Base-by-base conservation (phyloP, 306 rosid genomes). In the Castanea crenata region DNA sequence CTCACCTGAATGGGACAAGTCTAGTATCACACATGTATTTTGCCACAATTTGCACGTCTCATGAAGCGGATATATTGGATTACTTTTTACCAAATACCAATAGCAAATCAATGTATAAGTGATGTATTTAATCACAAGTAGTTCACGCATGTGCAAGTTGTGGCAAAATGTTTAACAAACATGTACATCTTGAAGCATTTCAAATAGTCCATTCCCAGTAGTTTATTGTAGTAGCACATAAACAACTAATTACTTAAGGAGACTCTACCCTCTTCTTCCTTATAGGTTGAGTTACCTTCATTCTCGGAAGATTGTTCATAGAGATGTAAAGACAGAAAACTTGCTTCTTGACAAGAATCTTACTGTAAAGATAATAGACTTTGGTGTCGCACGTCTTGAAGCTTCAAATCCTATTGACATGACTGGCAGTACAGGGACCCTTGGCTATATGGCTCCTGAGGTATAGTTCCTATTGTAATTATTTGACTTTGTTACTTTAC, bases 291-390 rank as follows among this genome's bases (percentile, higher is more conserved):
- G 20, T 19, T 67, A 68, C 27, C 72, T 68, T 35, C 72, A 68
- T 23, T 34, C 51, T 21, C 38, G 15, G 52, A 35, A 68, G 23
- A 4, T 68, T 68, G 72, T 68, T 32, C 72, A 68, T 25, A 34
- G 72, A 68, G 72, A 68, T n/a, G 14, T 68, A 18, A 68, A 35
- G 72, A 68, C 72, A 19, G 72, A 68, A 68, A 68, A 68, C 72
- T 19, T 68, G 29, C 72, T 68, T 35, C 72, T 68, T 68, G 72
- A 68, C 18, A 68, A 68, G 27, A 68, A n/a, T 68, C 72, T 16
- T 68, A 34, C 72, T 19, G 16, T 35, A 19, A 68, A 68, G 29
- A 34, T 68, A 32, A 19, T 46, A 35, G 72, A 68, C 46, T 68
- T 68, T 35, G 72, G 72, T 34, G 51, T 44, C 16, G 1, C 15